Evolutionary conservation across 2,329 filamentous ascomycete genomes (phyloP), one percentile per base, ranked within the genome.

Genomic region (Beauveria sp.): DNA sequence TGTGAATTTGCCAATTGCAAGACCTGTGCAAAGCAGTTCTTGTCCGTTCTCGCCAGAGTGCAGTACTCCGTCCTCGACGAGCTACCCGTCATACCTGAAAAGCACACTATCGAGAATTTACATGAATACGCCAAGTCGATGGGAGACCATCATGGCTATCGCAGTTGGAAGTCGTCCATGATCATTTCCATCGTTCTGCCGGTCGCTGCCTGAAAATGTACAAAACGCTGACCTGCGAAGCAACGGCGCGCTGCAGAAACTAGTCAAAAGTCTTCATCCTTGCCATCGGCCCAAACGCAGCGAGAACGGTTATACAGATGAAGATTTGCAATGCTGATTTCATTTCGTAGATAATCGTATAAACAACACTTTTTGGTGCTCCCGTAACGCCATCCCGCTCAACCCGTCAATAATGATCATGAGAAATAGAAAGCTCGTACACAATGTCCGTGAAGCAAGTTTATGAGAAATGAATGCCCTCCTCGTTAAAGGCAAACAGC

Each of bases 381-480:
- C 47, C 56, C 24, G 22, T 24, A 59, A 59, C 56, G 56, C 56
- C 56, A 4, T 12, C 22, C 34, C 56, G 56, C 56, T 59, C 34
- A 26, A 34, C 46, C 55, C 20, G 10, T 41, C 5, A 47, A 41
- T 53, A 41, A n/a, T 14, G 3, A 28, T 40, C 22, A 18, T 24
- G 26, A 41, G 46, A 56, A 47, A 28, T 28, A 40, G 3, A 20
- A 22, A 40, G 34, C 22, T 28, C 12, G 2, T 34, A 34, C 48
- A 34, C 28, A 34, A 51, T 28, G 34, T 37, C 8, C 20, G 2
- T 41, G 34, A 40, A 6, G 26, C 22, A 50, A 20, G 8, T 52
- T 44, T 41, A 58, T n/a, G 84, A 89, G 73, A 97, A 97, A 77
- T 97, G 93, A 63, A 97, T 93, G 30, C 91, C 91, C 72, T 96